These are phyloP conservation scores for Plectosphaerella cucumerina DNA, from an alignment of 2,329 filamentous ascomycete species.

Conservation along the genomic window DNA sequence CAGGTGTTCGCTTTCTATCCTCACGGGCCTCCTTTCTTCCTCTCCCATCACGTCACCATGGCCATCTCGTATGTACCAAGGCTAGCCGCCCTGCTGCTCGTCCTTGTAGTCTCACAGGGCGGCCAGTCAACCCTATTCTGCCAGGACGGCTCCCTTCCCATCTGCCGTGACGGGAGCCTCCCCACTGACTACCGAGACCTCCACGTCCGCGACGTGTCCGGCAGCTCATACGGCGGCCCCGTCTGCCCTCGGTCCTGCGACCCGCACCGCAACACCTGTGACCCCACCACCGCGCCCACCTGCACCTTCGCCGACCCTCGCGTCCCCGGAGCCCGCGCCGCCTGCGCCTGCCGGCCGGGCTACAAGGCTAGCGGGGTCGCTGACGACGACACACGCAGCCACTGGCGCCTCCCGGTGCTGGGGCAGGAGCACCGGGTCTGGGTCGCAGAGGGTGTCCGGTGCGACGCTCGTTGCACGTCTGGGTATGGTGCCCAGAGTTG, in stretches of 20 bases:
- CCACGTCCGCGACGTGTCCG: too few relatives aligned
- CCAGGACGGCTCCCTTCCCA: too few relatives aligned
- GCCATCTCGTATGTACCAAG: too few relatives aligned
- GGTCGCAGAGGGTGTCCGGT: constrained; percentile 8
- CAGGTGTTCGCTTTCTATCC: too few relatives aligned
- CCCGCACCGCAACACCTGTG: constrained; percentile 3
- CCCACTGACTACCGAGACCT: too few relatives aligned
- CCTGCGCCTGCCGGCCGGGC: constrained; percentile 6
- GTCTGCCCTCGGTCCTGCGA: constrained; percentile 4
- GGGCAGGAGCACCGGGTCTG: constrained; percentile 8
- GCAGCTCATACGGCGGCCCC: background rate
- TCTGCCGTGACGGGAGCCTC: too few relatives aligned
- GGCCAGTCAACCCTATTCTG: too few relatives aligned
- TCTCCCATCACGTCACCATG: too few relatives aligned
- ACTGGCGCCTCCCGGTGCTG: constrained; percentile 5
- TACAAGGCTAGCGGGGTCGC: constrained; percentile 3
- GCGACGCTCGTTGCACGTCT: constrained; percentile 4
- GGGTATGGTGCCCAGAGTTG: background rate
- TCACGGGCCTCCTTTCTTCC: too few relatives aligned
- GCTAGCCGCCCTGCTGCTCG: too few relatives aligned
- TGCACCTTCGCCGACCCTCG: constrained; percentile 6
- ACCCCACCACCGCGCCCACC: constrained; percentile 7
- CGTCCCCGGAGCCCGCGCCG: constrained; percentile 3
- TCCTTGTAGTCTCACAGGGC: too few relatives aligned
- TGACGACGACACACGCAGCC: constrained; percentile 5